Base-by-base conservation (phyloP, 169 alveolate species). In the Plasmodium inui region DNA sequence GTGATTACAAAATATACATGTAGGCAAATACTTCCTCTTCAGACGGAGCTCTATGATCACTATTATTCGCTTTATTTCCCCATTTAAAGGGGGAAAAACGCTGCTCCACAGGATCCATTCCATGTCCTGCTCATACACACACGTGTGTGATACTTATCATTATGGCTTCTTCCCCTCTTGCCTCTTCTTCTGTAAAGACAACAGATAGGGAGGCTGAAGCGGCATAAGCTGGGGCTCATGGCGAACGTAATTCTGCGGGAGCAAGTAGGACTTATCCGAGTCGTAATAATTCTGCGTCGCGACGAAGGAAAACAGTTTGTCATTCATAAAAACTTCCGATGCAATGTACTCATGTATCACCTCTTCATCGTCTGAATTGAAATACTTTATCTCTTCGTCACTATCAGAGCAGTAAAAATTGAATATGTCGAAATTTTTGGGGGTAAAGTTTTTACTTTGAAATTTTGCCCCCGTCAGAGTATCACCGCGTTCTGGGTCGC, bases 171-270 rank as follows among this genome's bases (percentile, higher is more conserved):
- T 83, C 41, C 34, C 41, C 76, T 89, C 94, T 46, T 89, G 89
- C 30, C 94, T 89, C 67, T 81, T 79, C 57, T 80, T 89, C 57
- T 89, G 94, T 70, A 89, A 80, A 41, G 94, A 89, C 46, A 89
- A 61, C 71, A 89, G 19, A 67, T 89, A 89, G 28, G 94, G 94
- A 12, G 94, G 94, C 10, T 89, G 74, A n/a, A 89, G 73, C 22
- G 94, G 94, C 94, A 89, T 89, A 17, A 89, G 34, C n/a, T 89
- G 94, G 26, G 94, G 94, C 53, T 89, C 94, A 39, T 81, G 94
- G 6, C 94, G 67, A 9, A 89, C 82, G 82, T 89, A 89, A 81
- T 89, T 89, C 73, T 78, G 83, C 8, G 94, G 94, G 7, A 89
- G 53, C 53, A 89, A 89, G 73, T 89, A 89, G 12, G 94, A 89